Evolutionary conservation across 2,329 filamentous ascomycete genomes (phyloP), one percentile per base, ranked within the genome.

Genomic region (Hypoxylon sp.): DNA sequence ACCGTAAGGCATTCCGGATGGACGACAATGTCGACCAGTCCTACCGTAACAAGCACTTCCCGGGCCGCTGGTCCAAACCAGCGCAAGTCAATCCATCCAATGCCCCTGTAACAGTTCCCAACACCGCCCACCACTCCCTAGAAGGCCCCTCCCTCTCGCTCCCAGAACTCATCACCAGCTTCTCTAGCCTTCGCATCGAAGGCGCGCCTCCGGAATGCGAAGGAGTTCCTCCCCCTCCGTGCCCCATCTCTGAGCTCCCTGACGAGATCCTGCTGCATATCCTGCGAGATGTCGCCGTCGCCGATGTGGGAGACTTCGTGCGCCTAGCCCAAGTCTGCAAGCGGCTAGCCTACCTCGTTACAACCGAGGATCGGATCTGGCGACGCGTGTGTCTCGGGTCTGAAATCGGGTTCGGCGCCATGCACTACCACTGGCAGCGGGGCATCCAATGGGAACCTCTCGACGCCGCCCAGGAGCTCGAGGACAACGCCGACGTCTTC

Each of bases 1-100:
- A 99, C 79, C 89, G 96, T 50, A 94, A 91, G 79, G 96, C 96
- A 0, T 98, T 97, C 79, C 89, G 91, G 91, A 88, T 99, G 80
- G 96, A 98, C 77, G 86, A 90, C 61, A 84, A 85, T 13, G 95
- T 99, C 57, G 94, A 99, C 78, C 89, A 93, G 74, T 85, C 87
- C 62, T 99, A 98, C 82, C 92, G 93, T 75, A 91, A 93, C 75
- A 98, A 98, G 81, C 90, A 98, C 80, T 98, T 96, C 75, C 91
- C 94, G 1, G 84, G 88, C 41, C 86, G 87, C 9, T 80, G 83
- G 69, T 80, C 85, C 68, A 90, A 87, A 75, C 80, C 81, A 10
- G 46, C 46, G 5, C 68, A 70, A 30, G 21, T 60, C 51, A 78
- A 76, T 56, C 75, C 75, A 61, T 73, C 76, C 36, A 87, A 86